These are phyloP conservation scores for Aureobasidium sp. DNA, from an alignment of 2,329 filamentous ascomycete genomes.

Conservation along the genomic window DNA sequence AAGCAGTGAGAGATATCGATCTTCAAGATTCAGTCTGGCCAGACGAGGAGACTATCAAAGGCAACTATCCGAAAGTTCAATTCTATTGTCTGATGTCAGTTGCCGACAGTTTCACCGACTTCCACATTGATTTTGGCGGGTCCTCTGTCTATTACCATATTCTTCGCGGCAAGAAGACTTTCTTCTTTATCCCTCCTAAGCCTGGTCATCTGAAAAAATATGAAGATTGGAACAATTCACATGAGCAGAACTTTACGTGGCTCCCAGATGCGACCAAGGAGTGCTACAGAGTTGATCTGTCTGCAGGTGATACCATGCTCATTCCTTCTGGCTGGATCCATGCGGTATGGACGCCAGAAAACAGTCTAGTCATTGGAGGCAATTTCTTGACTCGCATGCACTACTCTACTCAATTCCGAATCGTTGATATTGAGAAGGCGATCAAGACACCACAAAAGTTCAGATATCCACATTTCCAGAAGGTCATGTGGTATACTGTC, in stretches of 20 bases:
- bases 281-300: constrained; percentile 59
- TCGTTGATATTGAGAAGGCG: constrained; percentile 59
- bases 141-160: constrained; percentile 67
- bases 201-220: constrained; percentile 63
- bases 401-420: constrained; percentile 59
- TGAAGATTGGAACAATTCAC: constrained; percentile 63
- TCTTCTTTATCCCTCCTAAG: constrained; percentile 65
- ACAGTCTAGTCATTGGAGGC: constrained; percentile 63
- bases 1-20: constrained; percentile 58
- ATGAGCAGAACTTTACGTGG: constrained; percentile 59
- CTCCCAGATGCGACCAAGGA: constrained; percentile 58
- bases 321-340: constrained; percentile 68
- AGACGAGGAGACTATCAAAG: constrained; percentile 45
- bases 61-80: constrained; percentile 56
- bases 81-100: constrained; percentile 67
- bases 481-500: constrained; percentile 62
- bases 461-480: constrained; percentile 62
- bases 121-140: constrained; percentile 65
- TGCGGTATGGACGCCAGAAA: constrained; percentile 63
- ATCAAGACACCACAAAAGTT: constrained; percentile 61
- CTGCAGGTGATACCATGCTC: constrained; percentile 61
- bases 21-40: constrained; percentile 52
- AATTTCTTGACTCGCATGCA: constrained; percentile 62
- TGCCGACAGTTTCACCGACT: constrained; percentile 64
- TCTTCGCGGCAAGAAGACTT: constrained; percentile 60